Percentiles rank a stretch among this genome's conserved stretches.
Evolutionary conservation across 331 rosid species (phyloP).

Genomic region (Rosa hybrid): DNA sequence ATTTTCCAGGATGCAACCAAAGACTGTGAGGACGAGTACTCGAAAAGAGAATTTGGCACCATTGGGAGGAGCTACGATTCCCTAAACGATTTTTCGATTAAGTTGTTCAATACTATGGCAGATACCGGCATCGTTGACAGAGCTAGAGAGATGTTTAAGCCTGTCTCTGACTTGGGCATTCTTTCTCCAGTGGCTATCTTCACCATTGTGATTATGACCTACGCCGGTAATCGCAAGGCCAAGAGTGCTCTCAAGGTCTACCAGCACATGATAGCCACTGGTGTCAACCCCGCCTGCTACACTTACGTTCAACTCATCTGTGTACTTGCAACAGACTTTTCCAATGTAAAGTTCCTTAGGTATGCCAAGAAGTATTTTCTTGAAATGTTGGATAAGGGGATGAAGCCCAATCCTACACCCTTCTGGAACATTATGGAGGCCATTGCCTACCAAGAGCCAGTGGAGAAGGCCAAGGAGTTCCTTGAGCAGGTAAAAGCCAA

Average conservation of each 20-base stretch:
- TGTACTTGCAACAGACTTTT: neutral
- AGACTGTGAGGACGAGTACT: neutral
- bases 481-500: neutral
- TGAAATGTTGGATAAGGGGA: neutral
- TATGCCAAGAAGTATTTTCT: neutral
- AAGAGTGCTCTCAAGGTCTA: neutral
- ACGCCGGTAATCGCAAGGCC: neutral
- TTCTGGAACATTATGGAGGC: neutral
- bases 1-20: neutral
- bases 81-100: neutral
- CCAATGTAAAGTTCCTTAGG: neutral
- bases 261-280: neutral
- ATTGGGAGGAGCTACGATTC: neutral
- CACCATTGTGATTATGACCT: neutral
- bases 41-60: too few species aligned
- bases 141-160: neutral
- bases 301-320: neutral
- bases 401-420: neutral
- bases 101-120: neutral
- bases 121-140: neutral
- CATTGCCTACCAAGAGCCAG: neutral
- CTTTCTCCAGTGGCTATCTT: neutral
- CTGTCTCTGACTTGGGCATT: neutral
- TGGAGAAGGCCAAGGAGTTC: neutral
- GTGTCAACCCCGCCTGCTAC: neutral